Conservation (phyloP, 1,139 yeast species). For the Ashbya aceris region DNA sequence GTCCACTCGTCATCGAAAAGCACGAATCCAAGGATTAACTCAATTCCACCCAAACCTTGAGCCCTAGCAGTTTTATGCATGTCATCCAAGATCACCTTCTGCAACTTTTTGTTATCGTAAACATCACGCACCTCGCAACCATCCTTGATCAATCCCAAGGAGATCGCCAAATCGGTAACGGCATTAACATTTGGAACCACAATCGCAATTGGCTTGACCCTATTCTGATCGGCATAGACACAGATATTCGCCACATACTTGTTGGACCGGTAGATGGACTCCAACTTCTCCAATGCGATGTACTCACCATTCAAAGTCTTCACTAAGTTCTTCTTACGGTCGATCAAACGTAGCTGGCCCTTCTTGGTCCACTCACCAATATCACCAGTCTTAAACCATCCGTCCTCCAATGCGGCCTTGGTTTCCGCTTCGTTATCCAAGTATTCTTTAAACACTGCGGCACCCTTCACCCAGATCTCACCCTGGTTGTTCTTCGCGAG, state of each 20-base stretch:
- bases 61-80: conserved; percentile 66
- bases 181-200: conserved; percentile 71
- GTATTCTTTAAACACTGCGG: conserved; percentile 64
- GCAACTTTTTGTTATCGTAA: conserved; percentile 50
- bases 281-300: conserved; percentile 91
- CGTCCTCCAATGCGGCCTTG: conserved; percentile 58
- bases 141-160: conserved; percentile 41
- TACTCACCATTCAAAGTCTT: conserved; percentile 97
- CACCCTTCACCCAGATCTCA: conserved; percentile 76
- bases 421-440: conserved; percentile 82
- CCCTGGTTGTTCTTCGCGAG: conserved; percentile 89
- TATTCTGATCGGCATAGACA: conserved; percentile 80
- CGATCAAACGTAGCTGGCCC: conserved; percentile 78
- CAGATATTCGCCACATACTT: conserved; percentile 70
- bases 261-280: conserved; percentile 77
- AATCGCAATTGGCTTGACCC: conserved; percentile 88
- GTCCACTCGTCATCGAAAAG: conserved; percentile 93
- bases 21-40: conserved; percentile 70
- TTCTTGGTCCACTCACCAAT: conserved; percentile 84
- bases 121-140: conserved; percentile 44
- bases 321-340: conserved; percentile 92
- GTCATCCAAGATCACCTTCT: conserved; percentile 45
- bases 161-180: conserved; percentile 51
- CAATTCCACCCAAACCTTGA: conserved; percentile 81
- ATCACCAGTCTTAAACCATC: conserved; percentile 95